phyloP scores from a whole-genome alignment of 208 protist genomes.

The Plasmodiophora brassicae region DNA sequence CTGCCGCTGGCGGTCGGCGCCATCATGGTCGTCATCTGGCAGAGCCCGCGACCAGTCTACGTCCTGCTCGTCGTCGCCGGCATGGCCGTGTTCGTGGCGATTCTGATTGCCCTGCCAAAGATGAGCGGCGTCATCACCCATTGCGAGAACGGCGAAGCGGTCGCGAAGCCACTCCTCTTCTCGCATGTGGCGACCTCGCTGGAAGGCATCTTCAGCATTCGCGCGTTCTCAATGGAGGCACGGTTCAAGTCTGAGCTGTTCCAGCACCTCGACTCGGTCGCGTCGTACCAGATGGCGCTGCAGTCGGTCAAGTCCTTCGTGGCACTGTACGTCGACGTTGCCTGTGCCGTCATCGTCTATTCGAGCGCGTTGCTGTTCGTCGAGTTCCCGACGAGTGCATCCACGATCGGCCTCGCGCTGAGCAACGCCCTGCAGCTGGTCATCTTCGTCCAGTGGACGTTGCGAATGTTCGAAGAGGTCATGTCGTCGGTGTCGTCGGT shows the following conservation, averaged over 20 bases:
- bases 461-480: slow-evolving; percentile 9
- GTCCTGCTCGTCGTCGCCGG: neutral
- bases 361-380: slow-evolving; percentile 4
- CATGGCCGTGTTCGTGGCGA: neutral
- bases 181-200: neutral
- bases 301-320: neutral
- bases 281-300: neutral
- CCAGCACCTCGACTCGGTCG: neutral
- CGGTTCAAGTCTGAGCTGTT: neutral
- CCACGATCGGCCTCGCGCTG: neutral
- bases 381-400: neutral
- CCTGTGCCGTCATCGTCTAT: neutral
- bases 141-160: neutral
- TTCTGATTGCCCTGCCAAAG: neutral
- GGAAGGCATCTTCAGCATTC: neutral
- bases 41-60: neutral
- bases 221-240: neutral
- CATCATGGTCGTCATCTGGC: neutral
- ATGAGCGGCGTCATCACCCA: neutral
- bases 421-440: neutral
- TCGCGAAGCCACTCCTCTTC: neutral
- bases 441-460: neutral
- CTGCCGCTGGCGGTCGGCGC: slow-evolving; percentile 4
- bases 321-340: slow-evolving; percentile 7
- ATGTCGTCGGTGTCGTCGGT: neutral